phyloP scores from a whole-genome alignment of 2,329 filamentous ascomycete genomes.

The Colletotrichum brevisporum region DNA sequence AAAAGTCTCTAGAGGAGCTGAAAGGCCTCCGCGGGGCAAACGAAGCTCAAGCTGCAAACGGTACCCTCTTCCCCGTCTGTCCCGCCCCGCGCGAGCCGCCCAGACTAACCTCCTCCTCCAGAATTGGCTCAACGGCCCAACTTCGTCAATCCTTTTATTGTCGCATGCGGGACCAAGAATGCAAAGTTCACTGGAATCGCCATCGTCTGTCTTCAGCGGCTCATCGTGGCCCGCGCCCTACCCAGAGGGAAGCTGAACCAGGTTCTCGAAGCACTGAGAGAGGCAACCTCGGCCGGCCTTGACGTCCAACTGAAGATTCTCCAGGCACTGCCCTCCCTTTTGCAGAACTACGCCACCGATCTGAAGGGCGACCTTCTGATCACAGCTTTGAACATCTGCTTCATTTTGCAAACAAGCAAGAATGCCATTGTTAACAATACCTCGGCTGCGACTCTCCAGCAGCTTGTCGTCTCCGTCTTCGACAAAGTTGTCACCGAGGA shows the following conservation, averaged over 20 bases:
- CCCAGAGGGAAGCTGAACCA: conserved; percentile 85
- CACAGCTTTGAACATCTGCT: conserved; percentile 89
- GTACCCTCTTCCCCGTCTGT: conserved; percentile 58
- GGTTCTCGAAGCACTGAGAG: conserved; percentile 88
- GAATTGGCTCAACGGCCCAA: conserved; percentile 85
- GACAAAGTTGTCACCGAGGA: conserved; percentile 91
- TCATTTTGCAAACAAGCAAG: conserved; percentile 90
- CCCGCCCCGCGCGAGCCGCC: conserved; percentile 16
- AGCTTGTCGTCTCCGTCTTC: conserved; percentile 92
- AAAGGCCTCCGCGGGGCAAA: conserved; percentile 81
- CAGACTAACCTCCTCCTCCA: conserved; percentile 53
- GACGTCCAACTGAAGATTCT: conserved; percentile 97
- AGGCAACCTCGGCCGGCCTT: conserved; percentile 83
- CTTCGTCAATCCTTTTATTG: conserved; percentile 94
- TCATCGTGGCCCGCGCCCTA: conserved; percentile 86
- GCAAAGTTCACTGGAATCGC: conserved; percentile 90
- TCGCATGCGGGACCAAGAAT: conserved; percentile 92
- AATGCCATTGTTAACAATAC: conserved; percentile 96
- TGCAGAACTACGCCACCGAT: conserved; percentile 91
- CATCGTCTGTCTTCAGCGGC: conserved; percentile 88
- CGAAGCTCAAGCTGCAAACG: conserved; percentile 81
- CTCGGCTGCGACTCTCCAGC: conserved; percentile 94
- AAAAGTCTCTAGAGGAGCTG: conserved; percentile 92
- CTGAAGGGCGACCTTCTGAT: conserved; percentile 86
- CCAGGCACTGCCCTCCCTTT: conserved; percentile 87